phyloP scores from a whole-genome alignment of 2,329 filamentous ascomycete species.

The Penicillium sp. region DNA sequence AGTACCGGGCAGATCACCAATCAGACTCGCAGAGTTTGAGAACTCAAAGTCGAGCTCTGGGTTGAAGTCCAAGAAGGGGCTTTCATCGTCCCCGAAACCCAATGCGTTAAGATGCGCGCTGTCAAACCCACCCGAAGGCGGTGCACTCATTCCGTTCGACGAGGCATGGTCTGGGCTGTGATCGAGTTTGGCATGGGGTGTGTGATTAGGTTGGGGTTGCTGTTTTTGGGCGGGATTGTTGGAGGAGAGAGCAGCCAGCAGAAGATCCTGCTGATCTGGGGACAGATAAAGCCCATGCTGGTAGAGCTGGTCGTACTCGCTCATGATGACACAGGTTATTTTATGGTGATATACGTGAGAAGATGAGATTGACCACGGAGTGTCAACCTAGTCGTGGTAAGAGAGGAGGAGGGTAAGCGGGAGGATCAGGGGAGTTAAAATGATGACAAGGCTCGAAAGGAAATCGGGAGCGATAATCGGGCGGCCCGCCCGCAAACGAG shows the following conservation, averaged over 20 bases:
- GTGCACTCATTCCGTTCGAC: constrained; percentile 45
- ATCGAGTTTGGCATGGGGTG: constrained; percentile 29
- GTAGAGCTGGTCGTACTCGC: constrained; percentile 43
- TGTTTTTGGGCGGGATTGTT: constrained; percentile 54
- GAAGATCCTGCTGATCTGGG: constrained; percentile 73
- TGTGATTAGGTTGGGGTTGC: constrained; percentile 29
- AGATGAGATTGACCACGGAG: neutral
- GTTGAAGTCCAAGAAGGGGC: constrained; percentile 81
- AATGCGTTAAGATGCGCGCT: constrained; percentile 48
- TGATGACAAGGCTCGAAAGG: constrained; percentile 1
- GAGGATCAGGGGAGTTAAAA: neutral
- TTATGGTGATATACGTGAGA: neutral
- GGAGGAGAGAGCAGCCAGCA: constrained; percentile 75
- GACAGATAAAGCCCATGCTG: constrained; percentile 68
- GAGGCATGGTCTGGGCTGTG: constrained; percentile 45
- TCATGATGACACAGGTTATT: constrained; percentile 31
- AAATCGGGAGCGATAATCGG: constrained; percentile 24
- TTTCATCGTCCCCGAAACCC: constrained; percentile 64
- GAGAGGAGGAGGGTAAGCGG: neutral
- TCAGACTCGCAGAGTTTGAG: constrained; percentile 66
- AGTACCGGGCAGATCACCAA: constrained; percentile 68
- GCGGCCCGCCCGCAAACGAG: constrained; percentile 37
- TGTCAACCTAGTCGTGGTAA: neutral
- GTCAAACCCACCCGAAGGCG: constrained; percentile 36
- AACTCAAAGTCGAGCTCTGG: constrained; percentile 77